Evolutionary conservation across 176 grass and related monocot species (phyloP).

Genomic region (Carex cristatella): DNA sequence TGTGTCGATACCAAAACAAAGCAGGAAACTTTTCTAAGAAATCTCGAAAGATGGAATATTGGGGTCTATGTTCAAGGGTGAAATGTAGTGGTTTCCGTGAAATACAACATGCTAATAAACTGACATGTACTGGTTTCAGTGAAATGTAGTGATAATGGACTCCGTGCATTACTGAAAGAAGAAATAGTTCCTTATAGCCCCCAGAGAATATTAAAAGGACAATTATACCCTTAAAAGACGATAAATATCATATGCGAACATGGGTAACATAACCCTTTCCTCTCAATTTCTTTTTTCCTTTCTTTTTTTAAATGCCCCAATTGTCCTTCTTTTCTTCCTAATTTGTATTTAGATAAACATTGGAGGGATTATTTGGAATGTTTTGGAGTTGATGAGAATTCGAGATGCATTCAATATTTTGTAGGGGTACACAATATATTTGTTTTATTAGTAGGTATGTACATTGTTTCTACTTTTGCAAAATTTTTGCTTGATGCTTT

Average conservation of each 20-base stretch:
- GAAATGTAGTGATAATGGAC: neutral
- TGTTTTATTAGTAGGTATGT: neutral
- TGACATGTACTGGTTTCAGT: neutral
- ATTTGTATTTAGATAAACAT: neutral
- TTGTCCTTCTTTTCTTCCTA: neutral
- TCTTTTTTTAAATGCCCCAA: neutral
- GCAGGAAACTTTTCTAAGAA: neutral
- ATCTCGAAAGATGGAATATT: neutral
- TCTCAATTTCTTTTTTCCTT: neutral
- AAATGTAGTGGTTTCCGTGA: neutral
- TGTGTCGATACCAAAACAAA: neutral
- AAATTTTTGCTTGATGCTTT: neutral
- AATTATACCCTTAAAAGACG: neutral
- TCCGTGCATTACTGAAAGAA: neutral
- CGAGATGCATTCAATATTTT: slow-evolving; percentile 1
- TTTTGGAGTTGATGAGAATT: neutral
- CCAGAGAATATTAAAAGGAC: neutral
- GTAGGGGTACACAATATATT: neutral
- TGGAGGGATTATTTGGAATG: neutral
- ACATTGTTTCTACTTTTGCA: neutral
- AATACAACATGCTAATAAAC: neutral
- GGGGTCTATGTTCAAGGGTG: neutral
- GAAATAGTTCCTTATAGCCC: neutral
- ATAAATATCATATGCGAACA: neutral
- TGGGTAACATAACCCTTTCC: neutral